These are phyloP conservation scores for Globisporangium ultimum DNA, from an alignment of 352 stramenopile genomes.

Conservation along the genomic window DNA sequence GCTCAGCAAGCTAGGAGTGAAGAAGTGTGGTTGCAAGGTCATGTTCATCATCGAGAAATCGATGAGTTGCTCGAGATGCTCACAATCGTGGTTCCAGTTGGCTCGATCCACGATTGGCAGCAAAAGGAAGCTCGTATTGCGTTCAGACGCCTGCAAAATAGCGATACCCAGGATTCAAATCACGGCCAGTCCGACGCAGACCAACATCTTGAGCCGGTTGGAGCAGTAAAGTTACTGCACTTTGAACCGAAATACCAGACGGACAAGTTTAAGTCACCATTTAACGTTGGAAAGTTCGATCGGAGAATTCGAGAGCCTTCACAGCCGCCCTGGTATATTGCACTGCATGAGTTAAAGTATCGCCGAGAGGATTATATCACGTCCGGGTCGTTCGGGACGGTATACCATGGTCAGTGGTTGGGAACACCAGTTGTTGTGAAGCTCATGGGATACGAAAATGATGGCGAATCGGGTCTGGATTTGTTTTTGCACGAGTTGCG, in stretches of 20 bases:
- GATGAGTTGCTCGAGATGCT: slow-evolving; percentile 9
- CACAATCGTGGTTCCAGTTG: neutral
- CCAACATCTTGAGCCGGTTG: neutral
- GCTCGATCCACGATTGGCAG: slow-evolving; percentile 9
- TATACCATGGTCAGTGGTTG: slow-evolving; percentile 18
- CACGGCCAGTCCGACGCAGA: neutral
- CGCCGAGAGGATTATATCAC: slow-evolving; percentile 10
- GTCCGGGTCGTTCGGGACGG: slow-evolving; percentile 18
- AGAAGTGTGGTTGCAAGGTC: slow-evolving; percentile 3
- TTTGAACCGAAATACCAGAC: slow-evolving; percentile 10
- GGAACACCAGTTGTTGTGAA: slow-evolving; percentile 12
- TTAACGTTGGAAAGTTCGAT: slow-evolving; percentile 7
- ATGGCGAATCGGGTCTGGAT: slow-evolving; percentile 6
- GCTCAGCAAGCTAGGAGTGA: slow-evolving; percentile 1
- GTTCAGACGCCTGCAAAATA: neutral
- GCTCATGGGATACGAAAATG: slow-evolving; percentile 14
- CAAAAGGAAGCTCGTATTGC: neutral
- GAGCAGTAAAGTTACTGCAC: slow-evolving; percentile 2
- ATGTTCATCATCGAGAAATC: slow-evolving; percentile 12
- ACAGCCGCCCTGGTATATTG: slow-evolving; percentile 14
- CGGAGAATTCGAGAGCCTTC: slow-evolving; percentile 7
- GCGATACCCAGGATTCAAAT: neutral
- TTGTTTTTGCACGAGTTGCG: slow-evolving; percentile 14
- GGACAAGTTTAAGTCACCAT: slow-evolving; percentile 7
- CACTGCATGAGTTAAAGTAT: slow-evolving; percentile 14